Base-by-base conservation (phyloP, 2,329 filamentous ascomycete genomes). In the Chaetomium strumarium region DNA sequence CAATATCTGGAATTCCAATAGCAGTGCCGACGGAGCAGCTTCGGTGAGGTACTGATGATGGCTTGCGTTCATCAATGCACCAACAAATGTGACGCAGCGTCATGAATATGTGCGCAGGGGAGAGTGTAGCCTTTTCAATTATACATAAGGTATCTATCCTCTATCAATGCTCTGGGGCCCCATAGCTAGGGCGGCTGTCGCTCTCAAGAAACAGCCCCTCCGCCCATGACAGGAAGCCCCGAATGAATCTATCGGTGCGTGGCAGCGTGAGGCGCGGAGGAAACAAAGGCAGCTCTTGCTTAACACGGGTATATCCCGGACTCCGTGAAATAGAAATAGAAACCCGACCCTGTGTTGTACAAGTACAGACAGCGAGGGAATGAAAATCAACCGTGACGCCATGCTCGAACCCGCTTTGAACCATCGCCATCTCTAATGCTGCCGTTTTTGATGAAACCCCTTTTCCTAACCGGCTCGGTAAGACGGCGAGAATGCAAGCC, bases 381-480 rank as follows among this genome's bases (percentile, higher is more conserved):
- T 42, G 40, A 49, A 54, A 51, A 31, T 16, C 51, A 51, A 52
- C 47, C 52, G 33, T 43, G 38, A 55, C 51, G 49, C 44, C 49
- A 38, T 49, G 45, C 48, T 46, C 19, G 29, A 36, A 47, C 3
- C 12, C 11, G 5, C 24, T 24, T 24, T n/a, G 14, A 37, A 20
- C 29, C 33, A 45, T 37, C 36, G 30, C 24, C 16, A 17, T 46
- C 37, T 34, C 34, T 51, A 33, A 56, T 50, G 46, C 51, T 46
- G 24, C 39, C 54, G 50, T 56, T 49, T 24, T 57, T 56, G 51
- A 56, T 50, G 41, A 46, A 44, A 19, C 41, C 41, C 43, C 41
- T 56, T 56, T 51, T 39, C 46, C 30, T 36, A 45, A 39, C 55
- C 52, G 38, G 41, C 46, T 36, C 44, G 19, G 16, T 19, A 36